Evolutionary conservation across 495 filamentous ascomycete species (phyloP).

Genomic region (Penicillium cinerascens): DNA sequence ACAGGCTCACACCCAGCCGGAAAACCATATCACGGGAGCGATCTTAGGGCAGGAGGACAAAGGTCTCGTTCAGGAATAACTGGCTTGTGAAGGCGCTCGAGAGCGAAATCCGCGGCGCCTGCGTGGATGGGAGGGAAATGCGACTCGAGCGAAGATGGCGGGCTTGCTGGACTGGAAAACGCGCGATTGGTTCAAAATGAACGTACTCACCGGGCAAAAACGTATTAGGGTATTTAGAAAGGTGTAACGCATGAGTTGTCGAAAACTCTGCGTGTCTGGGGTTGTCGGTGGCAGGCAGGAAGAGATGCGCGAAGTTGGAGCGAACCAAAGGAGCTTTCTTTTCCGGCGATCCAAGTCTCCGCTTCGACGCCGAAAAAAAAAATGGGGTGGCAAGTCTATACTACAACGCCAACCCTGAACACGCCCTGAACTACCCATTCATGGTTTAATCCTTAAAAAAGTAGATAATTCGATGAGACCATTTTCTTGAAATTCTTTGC

Average conservation of each 20-base stretch:
- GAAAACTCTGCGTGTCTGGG: slow-evolving; percentile 12
- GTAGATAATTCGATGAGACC: neutral
- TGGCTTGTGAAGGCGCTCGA: slow-evolving; percentile 2
- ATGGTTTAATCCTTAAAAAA: neutral
- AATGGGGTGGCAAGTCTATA: slow-evolving; percentile 30
- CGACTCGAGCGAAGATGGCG: slow-evolving; percentile 13
- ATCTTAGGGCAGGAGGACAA: neutral
- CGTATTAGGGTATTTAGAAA: neutral
- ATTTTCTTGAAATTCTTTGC: neutral
- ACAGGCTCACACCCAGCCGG: neutral
- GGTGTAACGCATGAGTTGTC: slow-evolving; percentile 4
- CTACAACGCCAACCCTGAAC: neutral
- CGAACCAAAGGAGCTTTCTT: slow-evolving; percentile 33
- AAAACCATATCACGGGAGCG: neutral
- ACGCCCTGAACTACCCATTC: neutral
- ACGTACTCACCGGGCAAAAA: slow-evolving; percentile 19
- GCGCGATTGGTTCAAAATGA: slow-evolving; percentile 15
- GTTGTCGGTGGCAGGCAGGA: slow-evolving; percentile 12
- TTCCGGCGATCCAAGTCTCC: slow-evolving; percentile 33
- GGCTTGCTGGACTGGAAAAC: slow-evolving; percentile 15
- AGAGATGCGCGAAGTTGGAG: slow-evolving; percentile 30
- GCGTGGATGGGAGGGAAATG: slow-evolving; percentile 14
- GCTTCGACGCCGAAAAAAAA: slow-evolving; percentile 27
- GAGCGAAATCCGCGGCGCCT: slow-evolving; percentile 8
- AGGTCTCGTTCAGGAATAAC: neutral